phyloP scores from a whole-genome alignment of 495 filamentous ascomycete genomes.

The Tuber brumale region DNA sequence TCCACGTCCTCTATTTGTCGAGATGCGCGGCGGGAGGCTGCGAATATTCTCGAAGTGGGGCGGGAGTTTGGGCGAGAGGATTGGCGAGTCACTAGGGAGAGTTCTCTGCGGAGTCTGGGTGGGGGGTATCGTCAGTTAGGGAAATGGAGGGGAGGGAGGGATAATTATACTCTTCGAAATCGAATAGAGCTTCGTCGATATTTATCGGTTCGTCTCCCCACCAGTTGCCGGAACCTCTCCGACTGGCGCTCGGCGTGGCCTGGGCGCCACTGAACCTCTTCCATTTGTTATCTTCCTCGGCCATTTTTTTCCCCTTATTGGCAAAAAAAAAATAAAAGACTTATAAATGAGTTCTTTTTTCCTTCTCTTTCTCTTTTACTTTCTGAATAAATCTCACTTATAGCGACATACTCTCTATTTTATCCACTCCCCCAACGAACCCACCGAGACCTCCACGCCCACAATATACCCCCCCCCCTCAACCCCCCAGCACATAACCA shows the following conservation, averaged over 20 bases:
- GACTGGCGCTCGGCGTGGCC: neutral
- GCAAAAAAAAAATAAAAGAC: neutral
- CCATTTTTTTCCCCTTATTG: neutral
- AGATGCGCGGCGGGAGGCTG: neutral
- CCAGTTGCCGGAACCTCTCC: neutral
- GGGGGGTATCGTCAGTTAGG: neutral
- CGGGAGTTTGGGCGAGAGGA: constrained; percentile 10
- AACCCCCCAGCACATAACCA: neutral
- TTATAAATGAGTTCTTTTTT: neutral
- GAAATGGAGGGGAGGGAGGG: neutral
- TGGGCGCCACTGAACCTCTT: neutral
- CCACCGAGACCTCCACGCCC: neutral
- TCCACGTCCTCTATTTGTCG: constrained; percentile 26
- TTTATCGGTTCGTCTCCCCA: constrained; percentile 28
- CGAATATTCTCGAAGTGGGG: neutral
- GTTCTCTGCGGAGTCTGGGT: constrained; percentile 28
- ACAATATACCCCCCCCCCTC: neutral
- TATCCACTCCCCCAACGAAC: too few species aligned
- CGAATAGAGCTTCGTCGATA: constrained; percentile 31
- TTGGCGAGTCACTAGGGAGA: constrained; percentile 19
- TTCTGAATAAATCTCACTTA: too few species aligned
- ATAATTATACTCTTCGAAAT: constrained; percentile 35
- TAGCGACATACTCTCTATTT: too few species aligned
- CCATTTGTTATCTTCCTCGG: neutral
- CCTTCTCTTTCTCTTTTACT: too few species aligned